Conservation (phyloP, 176 grass and related monocot species). For the Luzula sylvatica region DNA sequence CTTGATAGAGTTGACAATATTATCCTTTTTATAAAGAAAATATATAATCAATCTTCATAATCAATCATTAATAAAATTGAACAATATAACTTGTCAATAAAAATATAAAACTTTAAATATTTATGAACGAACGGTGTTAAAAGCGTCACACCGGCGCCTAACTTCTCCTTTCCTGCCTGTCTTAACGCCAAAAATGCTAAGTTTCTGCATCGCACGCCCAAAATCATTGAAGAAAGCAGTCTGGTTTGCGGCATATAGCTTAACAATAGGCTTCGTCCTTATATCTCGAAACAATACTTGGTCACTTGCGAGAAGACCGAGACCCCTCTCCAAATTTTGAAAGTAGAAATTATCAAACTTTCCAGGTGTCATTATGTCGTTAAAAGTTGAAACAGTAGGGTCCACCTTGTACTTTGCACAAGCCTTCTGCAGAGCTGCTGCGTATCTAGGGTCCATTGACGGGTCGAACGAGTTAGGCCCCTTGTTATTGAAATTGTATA, state of each 20-base stretch:
- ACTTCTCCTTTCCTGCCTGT: slow-evolving; percentile 58
- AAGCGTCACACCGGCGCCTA: slow-evolving; percentile 66
- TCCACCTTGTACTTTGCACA: slow-evolving; percentile 21
- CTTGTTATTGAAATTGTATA: slow-evolving; percentile 25
- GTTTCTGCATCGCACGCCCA: slow-evolving; percentile 60
- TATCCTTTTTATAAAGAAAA: too few relatives aligned
- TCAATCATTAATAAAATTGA: too few relatives aligned
- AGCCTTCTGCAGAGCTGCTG: slow-evolving; percentile 16
- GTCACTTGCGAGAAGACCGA: slow-evolving; percentile 54
- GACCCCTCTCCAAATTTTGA: slow-evolving; percentile 55
- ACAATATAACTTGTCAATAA: too few relatives aligned
- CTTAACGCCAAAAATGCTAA: slow-evolving; percentile 46
- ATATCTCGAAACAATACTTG: slow-evolving; percentile 43
- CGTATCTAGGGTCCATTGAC: slow-evolving; percentile 19
- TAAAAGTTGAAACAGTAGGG: slow-evolving; percentile 22
- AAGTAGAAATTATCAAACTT: slow-evolving; percentile 78
- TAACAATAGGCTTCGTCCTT: slow-evolving; percentile 51
- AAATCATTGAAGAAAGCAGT: slow-evolving; percentile 72
- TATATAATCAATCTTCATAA: too few relatives aligned
- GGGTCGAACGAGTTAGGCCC: slow-evolving; percentile 25
- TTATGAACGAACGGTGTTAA: slow-evolving; percentile 36
- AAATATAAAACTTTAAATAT: too few relatives aligned
- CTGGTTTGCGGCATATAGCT: slow-evolving; percentile 55
- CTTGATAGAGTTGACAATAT: too few relatives aligned
- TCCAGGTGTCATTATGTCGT: slow-evolving; percentile 76